Conservation (phyloP, 108 stramenopile genomes). For the Aureococcus anophagefferens region DNA sequence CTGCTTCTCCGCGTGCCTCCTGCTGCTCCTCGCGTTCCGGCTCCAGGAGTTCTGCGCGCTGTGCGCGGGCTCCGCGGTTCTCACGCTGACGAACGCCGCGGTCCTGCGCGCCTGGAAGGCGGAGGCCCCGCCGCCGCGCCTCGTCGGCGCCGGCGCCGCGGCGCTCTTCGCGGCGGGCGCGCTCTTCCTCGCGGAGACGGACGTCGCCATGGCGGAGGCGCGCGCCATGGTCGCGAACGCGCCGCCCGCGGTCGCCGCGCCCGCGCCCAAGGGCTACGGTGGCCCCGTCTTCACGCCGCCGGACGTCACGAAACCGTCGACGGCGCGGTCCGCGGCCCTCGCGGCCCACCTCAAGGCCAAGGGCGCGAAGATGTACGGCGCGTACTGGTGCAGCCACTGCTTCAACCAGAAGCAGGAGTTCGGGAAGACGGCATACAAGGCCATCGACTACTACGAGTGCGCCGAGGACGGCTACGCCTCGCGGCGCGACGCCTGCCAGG, state of each 20-base stretch:
- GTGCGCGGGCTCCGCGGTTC: constrained; percentile 64
- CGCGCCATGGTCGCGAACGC: constrained; percentile 9
- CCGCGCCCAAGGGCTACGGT: constrained; percentile 14
- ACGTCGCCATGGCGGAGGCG: constrained; percentile 18
- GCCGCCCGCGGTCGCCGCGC: background rate
- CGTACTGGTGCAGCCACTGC: constrained; percentile 90
- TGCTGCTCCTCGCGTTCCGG: constrained; percentile 58
- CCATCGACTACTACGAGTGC: constrained; percentile 77
- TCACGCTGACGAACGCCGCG: constrained; percentile 44
- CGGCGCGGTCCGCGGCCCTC: constrained; percentile 49
- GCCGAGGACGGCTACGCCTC: constrained; percentile 58
- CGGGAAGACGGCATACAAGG: constrained; percentile 62
- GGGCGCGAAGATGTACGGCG: constrained; percentile 79
- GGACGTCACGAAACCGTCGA: constrained; percentile 55
- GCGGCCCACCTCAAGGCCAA: constrained; percentile 47
- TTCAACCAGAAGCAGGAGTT: constrained; percentile 77
- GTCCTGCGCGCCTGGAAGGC: constrained; percentile 55
- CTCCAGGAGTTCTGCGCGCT: constrained; percentile 65
- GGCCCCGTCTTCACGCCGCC: constrained; percentile 57
- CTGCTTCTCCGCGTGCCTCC: constrained; percentile 72
- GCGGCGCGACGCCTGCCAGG: constrained; percentile 58
- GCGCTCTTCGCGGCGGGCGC: constrained; percentile 8
- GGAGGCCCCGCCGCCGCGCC: constrained; percentile 22
- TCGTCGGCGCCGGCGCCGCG: constrained; percentile 11
- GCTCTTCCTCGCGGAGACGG: constrained; percentile 5